These are phyloP conservation scores for Picea sitchensis DNA, from an alignment of 75 land plant species.

Conservation along the genomic window DNA sequence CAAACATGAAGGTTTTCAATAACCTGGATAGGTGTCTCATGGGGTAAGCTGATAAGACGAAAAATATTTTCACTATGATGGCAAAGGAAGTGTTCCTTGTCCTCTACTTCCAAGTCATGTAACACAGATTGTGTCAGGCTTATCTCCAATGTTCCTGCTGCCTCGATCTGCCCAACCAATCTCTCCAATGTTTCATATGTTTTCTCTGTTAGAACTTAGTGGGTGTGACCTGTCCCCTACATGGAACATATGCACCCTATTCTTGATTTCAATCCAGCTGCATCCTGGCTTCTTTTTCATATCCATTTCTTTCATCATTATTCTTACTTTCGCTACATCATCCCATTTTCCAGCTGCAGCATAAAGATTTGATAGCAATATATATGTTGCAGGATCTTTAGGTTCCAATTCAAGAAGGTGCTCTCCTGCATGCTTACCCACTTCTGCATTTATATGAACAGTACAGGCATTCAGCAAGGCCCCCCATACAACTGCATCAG, in stretches of 20 bases:
- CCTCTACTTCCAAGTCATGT: too few species aligned
- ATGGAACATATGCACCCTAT: constrained; percentile 32
- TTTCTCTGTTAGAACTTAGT: neutral
- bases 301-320: constrained; percentile 32
- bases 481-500: constrained; percentile 29
- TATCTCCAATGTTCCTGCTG: too few species aligned
- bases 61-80: neutral
- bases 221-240: constrained; percentile 43
- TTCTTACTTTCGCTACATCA: constrained; percentile 33
- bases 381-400: constrained; percentile 28
- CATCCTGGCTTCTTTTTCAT: constrained; percentile 34
- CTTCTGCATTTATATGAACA: constrained; percentile 15
- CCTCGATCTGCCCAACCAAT: too few species aligned
- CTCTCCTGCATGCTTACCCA: constrained; percentile 25
- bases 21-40: neutral
- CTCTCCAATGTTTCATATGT: neutral
- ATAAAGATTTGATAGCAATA: constrained; percentile 46
- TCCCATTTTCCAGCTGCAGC: constrained; percentile 49
- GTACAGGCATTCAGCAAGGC: constrained; percentile 30
- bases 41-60: neutral
- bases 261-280: constrained; percentile 38
- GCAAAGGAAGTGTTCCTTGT: neutral
- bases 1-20: neutral
- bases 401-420: constrained; percentile 28
- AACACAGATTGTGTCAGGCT: neutral